Evolutionary conservation across 768 basidiomycete species (phyloP).

Genomic region (Leccinellum rugosiceps): DNA sequence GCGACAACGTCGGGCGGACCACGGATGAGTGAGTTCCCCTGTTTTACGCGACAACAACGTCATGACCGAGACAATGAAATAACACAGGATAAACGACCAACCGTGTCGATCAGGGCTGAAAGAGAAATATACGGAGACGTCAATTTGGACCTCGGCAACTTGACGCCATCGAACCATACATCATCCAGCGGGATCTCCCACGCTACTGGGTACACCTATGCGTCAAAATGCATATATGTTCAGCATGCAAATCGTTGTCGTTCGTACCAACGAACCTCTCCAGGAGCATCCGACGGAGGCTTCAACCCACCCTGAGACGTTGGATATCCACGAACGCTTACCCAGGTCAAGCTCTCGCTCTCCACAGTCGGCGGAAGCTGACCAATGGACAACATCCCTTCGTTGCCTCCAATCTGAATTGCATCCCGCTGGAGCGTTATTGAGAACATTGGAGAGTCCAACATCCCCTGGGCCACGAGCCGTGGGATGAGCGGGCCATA

Average conservation of each 20-base stretch:
- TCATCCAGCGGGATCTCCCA: slow-evolving; percentile 76
- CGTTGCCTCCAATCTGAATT: slow-evolving; percentile 65
- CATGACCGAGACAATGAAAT: background rate
- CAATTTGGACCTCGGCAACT: slow-evolving; percentile 54
- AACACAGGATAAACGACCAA: slow-evolving; percentile 23
- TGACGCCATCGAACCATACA: slow-evolving; percentile 65
- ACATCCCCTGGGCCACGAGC: slow-evolving; percentile 36
- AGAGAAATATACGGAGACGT: slow-evolving; percentile 47
- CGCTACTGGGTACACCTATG: slow-evolving; percentile 55
- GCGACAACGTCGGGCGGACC: slow-evolving; percentile 66
- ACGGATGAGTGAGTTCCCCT: slow-evolving; percentile 78
- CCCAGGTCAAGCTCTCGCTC: slow-evolving; percentile 59
- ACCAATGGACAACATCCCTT: slow-evolving; percentile 64
- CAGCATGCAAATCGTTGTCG: background rate
- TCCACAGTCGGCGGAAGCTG: slow-evolving; percentile 52
- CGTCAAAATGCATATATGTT: slow-evolving; percentile 2
- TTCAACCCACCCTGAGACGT: slow-evolving; percentile 50
- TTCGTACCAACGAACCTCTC: slow-evolving; percentile 46
- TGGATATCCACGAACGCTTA: slow-evolving; percentile 55
- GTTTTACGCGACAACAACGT: background rate
- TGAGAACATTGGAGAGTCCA: slow-evolving; percentile 48
- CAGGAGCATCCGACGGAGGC: slow-evolving; percentile 51
- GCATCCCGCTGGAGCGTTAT: slow-evolving; percentile 68
- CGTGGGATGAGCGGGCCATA: slow-evolving; percentile 47
- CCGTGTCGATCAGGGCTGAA: slow-evolving; percentile 72